A percentile compares a stretch with the other conserved stretches of the same genome.
These are phyloP conservation scores for Hyphopichia buzzinii DNA, from an alignment of 1,139 yeast genomes.

Conservation along the genomic window DNA sequence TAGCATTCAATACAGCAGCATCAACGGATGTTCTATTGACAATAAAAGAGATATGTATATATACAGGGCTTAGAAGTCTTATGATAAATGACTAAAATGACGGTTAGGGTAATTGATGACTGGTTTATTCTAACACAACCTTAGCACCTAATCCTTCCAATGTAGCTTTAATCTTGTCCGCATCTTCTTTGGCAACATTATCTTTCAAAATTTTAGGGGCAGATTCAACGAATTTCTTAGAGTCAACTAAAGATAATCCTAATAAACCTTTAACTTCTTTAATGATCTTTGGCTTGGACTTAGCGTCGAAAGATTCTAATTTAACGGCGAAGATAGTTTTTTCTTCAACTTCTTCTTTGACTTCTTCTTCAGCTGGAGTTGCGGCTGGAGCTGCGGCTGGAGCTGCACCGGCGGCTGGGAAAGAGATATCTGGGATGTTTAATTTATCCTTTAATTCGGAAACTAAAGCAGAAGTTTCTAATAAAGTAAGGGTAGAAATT, in stretches of 20 bases:
- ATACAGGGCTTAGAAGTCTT: slow-evolving; percentile 1
- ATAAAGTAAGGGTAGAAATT: slow-evolving; percentile 80
- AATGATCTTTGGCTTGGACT: slow-evolving; percentile 94
- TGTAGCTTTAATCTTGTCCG: slow-evolving; percentile 83
- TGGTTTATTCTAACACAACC: slow-evolving; percentile 71
- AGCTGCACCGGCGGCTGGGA: slow-evolving; percentile 72
- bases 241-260: slow-evolving; percentile 91
- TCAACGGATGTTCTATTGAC: slow-evolving; percentile 4
- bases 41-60: slow-evolving; percentile 4
- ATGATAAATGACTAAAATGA: slow-evolving; percentile 2
- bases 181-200: slow-evolving; percentile 79
- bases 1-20: slow-evolving; percentile 1
- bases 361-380: slow-evolving; percentile 74
- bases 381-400: slow-evolving; percentile 70
- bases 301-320: slow-evolving; percentile 91
- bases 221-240: slow-evolving; percentile 95
- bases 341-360: slow-evolving; percentile 80
- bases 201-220: slow-evolving; percentile 94
- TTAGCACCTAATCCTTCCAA: slow-evolving; percentile 96
- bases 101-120: slow-evolving; percentile 4
- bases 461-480: slow-evolving; percentile 86
- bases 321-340: slow-evolving; percentile 91
- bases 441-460: slow-evolving; percentile 80
- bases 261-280: slow-evolving; percentile 92
- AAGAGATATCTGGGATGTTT: slow-evolving; percentile 89